These are phyloP conservation scores for Colletotrichum filicis DNA, from an alignment of 2,329 filamentous ascomycete genomes.

Conservation along the genomic window DNA sequence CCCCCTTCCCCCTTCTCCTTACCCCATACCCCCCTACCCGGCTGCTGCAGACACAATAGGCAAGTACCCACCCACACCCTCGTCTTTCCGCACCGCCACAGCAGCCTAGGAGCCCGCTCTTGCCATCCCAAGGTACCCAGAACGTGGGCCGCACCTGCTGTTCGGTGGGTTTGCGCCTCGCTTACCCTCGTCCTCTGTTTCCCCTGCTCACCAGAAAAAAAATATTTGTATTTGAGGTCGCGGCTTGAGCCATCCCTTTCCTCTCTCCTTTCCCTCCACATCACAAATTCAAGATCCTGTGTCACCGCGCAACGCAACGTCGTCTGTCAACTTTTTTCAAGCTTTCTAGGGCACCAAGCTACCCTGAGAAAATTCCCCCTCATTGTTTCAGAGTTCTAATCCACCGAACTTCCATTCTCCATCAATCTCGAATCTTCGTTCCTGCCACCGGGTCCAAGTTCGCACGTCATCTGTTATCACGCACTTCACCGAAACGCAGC, in stretches of 20 bases:
- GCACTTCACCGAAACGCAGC: constrained; percentile 52
- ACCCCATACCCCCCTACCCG: constrained; percentile 15
- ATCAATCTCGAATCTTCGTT: constrained; percentile 57
- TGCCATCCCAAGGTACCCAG: constrained; percentile 26
- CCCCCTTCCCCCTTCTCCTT: constrained; percentile 10
- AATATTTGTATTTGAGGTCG: constrained; percentile 50
- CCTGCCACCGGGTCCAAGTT: constrained; percentile 48
- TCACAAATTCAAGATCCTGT: constrained; percentile 58
- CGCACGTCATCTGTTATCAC: constrained; percentile 59
- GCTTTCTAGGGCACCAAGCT: constrained; percentile 88
- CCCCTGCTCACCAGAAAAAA: constrained; percentile 43
- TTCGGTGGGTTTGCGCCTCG: constrained; percentile 34
- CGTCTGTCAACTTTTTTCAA: constrained; percentile 54
- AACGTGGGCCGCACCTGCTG: constrained; percentile 32
- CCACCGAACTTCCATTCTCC: constrained; percentile 52
- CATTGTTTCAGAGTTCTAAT: constrained; percentile 79
- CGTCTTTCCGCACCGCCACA: constrained; percentile 32
- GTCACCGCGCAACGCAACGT: constrained; percentile 59
- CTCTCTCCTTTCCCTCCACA: constrained; percentile 47
- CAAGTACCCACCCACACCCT: constrained; percentile 30
- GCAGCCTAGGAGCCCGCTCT: constrained; percentile 11
- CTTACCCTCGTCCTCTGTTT: constrained; percentile 33
- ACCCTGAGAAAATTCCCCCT: constrained; percentile 77
- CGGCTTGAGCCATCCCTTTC: constrained; percentile 42
- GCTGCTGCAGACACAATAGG: constrained; percentile 32